Evolutionary conservation across 208 protist species (phyloP), one percentile per base, ranked within the genome.

Genomic region (Leishmania turanica): DNA sequence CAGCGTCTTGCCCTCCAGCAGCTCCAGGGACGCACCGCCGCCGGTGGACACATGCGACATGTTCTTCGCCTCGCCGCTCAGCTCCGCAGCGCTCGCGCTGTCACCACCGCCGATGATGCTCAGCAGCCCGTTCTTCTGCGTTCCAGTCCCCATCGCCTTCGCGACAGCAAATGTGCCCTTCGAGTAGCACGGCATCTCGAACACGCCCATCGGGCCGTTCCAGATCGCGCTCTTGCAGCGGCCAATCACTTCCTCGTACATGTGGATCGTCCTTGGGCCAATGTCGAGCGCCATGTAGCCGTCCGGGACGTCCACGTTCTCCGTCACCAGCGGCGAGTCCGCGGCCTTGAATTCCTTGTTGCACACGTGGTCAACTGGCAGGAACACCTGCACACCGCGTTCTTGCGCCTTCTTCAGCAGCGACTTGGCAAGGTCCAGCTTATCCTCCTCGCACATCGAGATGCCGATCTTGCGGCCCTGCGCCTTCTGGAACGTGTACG

Each of bases 31-130:
- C 15, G 99, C 99, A 84, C 99, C 99, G 77, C 99, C 99, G 78
- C 99, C 99, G 76, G 99, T 99, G 56, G 92, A 98, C 51, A 99
- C 96, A 88, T 99, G 99, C 70, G 91, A 97, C 73, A 99, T 96
- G 84, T 99, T 95, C 53, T 97, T 87, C 49, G 92, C 93, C 68
- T 97, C 86, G 17, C 93, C 92, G 62, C 92, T 95, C 85, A 99
- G 97, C 69, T 96, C 93, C 47, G 92, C 96, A 34, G 93, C 93
- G 27, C 98, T 99, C 60, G 98, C 99, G 78, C 99, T 99, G 88
- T 99, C 99, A 78, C 99, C 99, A 82, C 99, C 99, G 66, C 98
- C 96, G 68, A 96, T 92, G 75, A 99, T 99, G 80, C 91, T 95
- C 75, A 98, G 81, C 17, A 92, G 84, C n/a, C 90, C 91, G n/a